phyloP scores from a whole-genome alignment of 805 yeast genomes.

The Zygoascus flipseniorum region DNA sequence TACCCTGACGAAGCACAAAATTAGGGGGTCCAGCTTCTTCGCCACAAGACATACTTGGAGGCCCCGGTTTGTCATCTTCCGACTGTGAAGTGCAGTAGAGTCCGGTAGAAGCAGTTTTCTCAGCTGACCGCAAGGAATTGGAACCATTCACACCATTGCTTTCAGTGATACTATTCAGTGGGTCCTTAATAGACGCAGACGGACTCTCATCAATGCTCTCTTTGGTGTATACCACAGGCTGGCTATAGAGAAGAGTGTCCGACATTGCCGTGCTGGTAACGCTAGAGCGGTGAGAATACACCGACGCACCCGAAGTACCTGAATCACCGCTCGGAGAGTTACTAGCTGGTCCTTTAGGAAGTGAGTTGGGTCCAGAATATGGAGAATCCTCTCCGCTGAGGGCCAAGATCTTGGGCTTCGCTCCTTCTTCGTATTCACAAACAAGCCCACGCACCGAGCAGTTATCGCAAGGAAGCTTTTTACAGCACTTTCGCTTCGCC shows the following conservation, averaged over 20 bases:
- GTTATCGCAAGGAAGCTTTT: slow-evolving; percentile 12
- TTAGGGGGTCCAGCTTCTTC: not conserved
- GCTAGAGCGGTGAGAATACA: not conserved
- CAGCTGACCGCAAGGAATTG: not conserved
- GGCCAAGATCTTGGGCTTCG: not conserved
- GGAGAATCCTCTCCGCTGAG: not conserved
- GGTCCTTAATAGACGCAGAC: not conserved
- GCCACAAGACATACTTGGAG: not conserved
- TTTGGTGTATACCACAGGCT: not conserved
- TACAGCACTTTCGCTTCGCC: slow-evolving; percentile 14
- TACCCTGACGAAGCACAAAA: slow-evolving; percentile 11
- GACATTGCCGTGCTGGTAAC: not conserved
- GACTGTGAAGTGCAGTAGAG: not conserved
- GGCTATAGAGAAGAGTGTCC: not conserved
- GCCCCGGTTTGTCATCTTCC: not conserved
- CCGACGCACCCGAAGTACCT: not conserved
- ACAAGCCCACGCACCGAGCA: slow-evolving; percentile 10
- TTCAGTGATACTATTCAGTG: not conserved
- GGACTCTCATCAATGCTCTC: not conserved
- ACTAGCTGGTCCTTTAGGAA: not conserved
- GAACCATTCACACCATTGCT: not conserved
- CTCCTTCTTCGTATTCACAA: slow-evolving; percentile 10
- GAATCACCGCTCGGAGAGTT: not conserved
- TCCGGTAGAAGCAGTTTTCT: not conserved
- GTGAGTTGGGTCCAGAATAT: not conserved